These are phyloP conservation scores for Trichoderma endophyticum DNA, from an alignment of 2,329 filamentous ascomycete species.

Conservation along the genomic window DNA sequence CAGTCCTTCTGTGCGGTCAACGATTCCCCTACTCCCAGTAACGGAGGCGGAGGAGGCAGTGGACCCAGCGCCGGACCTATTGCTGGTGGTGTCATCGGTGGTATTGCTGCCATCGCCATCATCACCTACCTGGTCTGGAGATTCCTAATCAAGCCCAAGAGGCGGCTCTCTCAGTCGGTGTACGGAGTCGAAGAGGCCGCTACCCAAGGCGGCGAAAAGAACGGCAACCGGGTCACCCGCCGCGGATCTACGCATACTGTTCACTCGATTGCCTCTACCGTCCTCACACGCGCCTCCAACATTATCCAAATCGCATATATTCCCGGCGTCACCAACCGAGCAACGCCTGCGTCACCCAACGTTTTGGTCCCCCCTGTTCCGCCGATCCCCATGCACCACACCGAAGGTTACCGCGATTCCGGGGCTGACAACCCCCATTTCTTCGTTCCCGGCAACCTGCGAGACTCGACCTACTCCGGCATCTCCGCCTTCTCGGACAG, in stretches of 20 bases:
- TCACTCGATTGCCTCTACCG: constrained; percentile 89
- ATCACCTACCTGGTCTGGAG: constrained; percentile 80
- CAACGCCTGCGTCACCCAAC: constrained; percentile 76
- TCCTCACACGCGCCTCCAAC: constrained; percentile 93
- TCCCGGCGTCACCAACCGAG: constrained; percentile 91
- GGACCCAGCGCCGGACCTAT: constrained; percentile 78
- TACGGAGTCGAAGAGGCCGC: constrained; percentile 56
- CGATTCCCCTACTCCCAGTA: constrained; percentile 18
- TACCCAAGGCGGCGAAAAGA: constrained; percentile 42
- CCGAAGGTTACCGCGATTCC: constrained; percentile 43
- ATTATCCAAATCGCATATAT: constrained; percentile 99
- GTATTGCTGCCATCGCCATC: constrained; percentile 70
- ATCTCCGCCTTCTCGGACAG: constrained; percentile 62
- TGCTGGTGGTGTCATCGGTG: constrained; percentile 86
- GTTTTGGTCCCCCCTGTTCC: constrained; percentile 88
- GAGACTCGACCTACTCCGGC: constrained; percentile 86
- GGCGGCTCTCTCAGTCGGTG: constrained; percentile 54
- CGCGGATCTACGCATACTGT: constrained; percentile 82
- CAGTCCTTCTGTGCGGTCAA: constrained; percentile 45
- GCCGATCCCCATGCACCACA: constrained; percentile 72
- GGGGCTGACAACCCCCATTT: constrained; percentile 78
- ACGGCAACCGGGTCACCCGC: constrained; percentile 43
- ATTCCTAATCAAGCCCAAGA: constrained; percentile 79
- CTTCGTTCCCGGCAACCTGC: constrained; percentile 86
- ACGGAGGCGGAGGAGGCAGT: constrained; percentile 27